Evolutionary conservation across 83 land plant species (phyloP).

Genomic region (Diphasiastrum complanatum): DNA sequence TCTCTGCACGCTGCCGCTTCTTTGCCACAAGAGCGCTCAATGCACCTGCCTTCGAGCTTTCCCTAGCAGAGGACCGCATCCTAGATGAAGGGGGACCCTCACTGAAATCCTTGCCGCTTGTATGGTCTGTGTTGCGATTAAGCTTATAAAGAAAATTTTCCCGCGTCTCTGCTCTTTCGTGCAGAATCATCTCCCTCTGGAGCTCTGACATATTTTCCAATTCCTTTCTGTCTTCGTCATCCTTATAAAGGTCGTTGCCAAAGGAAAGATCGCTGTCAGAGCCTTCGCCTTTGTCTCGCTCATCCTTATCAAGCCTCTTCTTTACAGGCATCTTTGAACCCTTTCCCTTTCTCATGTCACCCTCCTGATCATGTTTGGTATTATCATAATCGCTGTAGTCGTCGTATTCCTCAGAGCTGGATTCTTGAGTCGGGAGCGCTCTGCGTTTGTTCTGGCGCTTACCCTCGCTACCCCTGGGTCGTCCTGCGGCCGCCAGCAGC

Average conservation of each 20-base stretch:
- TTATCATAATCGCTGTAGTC: slow-evolving; percentile 30
- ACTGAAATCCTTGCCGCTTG: not conserved
- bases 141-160: slow-evolving; percentile 38
- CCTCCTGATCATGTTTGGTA: slow-evolving; percentile 55
- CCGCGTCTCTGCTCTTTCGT: slow-evolving; percentile 50
- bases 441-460: slow-evolving; percentile 31
- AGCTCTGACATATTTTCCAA: slow-evolving; percentile 64
- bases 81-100: slow-evolving; percentile 42
- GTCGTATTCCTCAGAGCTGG: slow-evolving; percentile 25
- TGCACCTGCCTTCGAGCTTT: slow-evolving; percentile 57
- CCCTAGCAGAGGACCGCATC: slow-evolving; percentile 49
- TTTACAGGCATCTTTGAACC: slow-evolving; percentile 76
- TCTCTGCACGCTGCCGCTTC: slow-evolving; percentile 55
- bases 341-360: slow-evolving; percentile 21
- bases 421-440: slow-evolving; percentile 35
- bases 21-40: slow-evolving; percentile 69
- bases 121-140: not conserved
- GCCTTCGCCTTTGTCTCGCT: slow-evolving; percentile 42
- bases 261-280: slow-evolving; percentile 58
- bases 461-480: slow-evolving; percentile 44
- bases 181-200: slow-evolving; percentile 66
- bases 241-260: slow-evolving; percentile 86
- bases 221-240: slow-evolving; percentile 63
- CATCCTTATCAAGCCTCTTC: slow-evolving; percentile 62
- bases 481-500: slow-evolving; percentile 87